Evolutionary conservation across 768 basidiomycete species (phyloP).

Genomic region (Mycena chlorophos): DNA sequence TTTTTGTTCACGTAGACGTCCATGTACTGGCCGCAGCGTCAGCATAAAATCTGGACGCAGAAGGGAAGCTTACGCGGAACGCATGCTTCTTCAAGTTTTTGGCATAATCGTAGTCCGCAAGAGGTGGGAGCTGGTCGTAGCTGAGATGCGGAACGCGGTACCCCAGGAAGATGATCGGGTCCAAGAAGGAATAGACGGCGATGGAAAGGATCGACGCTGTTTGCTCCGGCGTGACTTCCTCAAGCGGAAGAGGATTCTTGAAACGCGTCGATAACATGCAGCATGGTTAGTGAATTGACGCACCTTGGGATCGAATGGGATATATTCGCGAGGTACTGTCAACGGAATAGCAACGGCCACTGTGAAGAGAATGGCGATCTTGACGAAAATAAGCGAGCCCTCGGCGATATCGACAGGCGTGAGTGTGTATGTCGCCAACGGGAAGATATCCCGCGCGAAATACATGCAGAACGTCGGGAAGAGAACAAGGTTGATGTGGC

Average conservation of each 20-base stretch:
- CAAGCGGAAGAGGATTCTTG: conserved; percentile 34
- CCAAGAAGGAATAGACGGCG: conserved; percentile 52
- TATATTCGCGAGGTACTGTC: conserved; percentile 50
- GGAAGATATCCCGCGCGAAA: conserved; percentile 57
- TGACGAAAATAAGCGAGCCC: conserved; percentile 50
- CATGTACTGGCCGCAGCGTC: conserved; percentile 5
- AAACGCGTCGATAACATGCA: background rate
- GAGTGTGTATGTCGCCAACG: conserved; percentile 50
- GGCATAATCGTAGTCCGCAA: conserved; percentile 56
- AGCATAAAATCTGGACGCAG: conserved; percentile 13
- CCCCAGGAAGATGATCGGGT: conserved; percentile 48
- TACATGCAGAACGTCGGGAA: conserved; percentile 43
- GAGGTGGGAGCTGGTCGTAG: conserved; percentile 57
- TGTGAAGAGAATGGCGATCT: conserved; percentile 43
- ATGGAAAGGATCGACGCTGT: conserved; percentile 48
- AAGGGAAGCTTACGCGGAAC: conserved; percentile 33
- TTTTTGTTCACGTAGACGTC: conserved; percentile 11
- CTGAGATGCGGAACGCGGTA: conserved; percentile 45
- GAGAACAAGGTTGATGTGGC: conserved; percentile 31
- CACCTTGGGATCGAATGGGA: conserved; percentile 54
- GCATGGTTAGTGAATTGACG: conserved; percentile 1
- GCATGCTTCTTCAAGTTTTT: conserved; percentile 26
- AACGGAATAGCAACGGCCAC: conserved; percentile 52
- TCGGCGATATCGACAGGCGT: conserved; percentile 45
- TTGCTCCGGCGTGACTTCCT: conserved; percentile 43